These are phyloP conservation scores for Inosperma sp. DNA, from an alignment of 768 basidiomycete genomes.

Conservation along the genomic window DNA sequence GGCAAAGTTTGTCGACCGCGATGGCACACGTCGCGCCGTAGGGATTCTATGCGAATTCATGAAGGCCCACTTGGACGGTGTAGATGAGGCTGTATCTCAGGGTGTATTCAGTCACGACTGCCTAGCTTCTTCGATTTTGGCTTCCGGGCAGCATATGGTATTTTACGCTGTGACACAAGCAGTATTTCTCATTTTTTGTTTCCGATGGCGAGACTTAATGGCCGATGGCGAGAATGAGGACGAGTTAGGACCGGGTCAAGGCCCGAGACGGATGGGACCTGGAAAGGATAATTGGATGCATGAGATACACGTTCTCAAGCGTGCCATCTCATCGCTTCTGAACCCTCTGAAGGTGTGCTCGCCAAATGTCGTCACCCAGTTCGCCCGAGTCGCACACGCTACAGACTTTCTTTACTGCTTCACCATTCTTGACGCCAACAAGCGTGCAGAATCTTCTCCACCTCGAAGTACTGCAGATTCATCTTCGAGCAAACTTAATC, in stretches of 20 bases:
- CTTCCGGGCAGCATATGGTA: constrained; percentile 52
- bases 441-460: constrained; percentile 50
- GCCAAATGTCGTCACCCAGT: constrained; percentile 84
- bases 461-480: neutral
- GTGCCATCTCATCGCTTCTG: constrained; percentile 72
- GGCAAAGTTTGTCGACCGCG: constrained; percentile 77
- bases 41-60: constrained; percentile 85
- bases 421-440: constrained; percentile 86
- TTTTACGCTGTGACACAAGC: constrained; percentile 94
- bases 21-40: constrained; percentile 67
- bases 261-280: neutral
- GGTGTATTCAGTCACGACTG: constrained; percentile 27
- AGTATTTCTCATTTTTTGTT: constrained; percentile 95
- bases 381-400: constrained; percentile 86
- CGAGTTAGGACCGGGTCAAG: neutral
- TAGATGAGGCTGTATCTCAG: constrained; percentile 46
- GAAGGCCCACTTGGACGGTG: constrained; percentile 67
- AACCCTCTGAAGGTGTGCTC: constrained; percentile 95
- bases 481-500: neutral
- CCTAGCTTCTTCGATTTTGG: constrained; percentile 18
- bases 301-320: constrained; percentile 71
- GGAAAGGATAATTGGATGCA: constrained; percentile 74
- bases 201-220: constrained; percentile 90
- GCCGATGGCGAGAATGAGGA: constrained; percentile 48
- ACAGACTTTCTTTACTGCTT: constrained; percentile 94